Base-by-base conservation (phyloP, 306 rosid species). In the Casuarina cunninghamiana region DNA sequence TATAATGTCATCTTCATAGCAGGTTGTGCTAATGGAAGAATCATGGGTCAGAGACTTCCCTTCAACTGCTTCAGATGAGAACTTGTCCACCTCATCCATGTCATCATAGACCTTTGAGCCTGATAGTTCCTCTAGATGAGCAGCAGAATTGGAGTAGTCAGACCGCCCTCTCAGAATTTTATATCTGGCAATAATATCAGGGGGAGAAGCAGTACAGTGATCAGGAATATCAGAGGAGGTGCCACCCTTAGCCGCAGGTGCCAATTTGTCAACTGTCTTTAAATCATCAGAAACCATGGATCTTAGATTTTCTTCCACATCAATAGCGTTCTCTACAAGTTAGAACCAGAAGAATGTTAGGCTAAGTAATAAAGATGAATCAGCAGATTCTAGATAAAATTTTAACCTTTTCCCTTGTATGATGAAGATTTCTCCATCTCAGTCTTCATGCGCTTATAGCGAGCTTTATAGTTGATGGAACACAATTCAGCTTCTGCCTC, bases 401-500 rank as follows among this genome's bases (percentile, higher is more conserved):
- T 76, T 71, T 72, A 75, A 95, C 98, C 96, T 88, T 73, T 83
- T 49, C 80, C 87, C 65, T 76, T 80, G 72, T 50, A 76, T 19
- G 78, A 81, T 69, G 69, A 74, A 42, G 60, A 42, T 74, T 81
- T 86, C 76, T 91, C 94, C 90, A 91, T 91, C 87, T 93, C 96
- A 69, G 55, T 81, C 86, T 89, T 96, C 81, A 90, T 74, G 66
- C 88, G 86, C 83, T 84, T 80, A 80, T 82, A 93, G 39, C 97
- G 99, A 80, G 89, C 93, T 83, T 68, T 96, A 83, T 81, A 91
- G 69, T 76, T 80, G 77, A 81, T 43, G 41, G 97, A 87, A 83
- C 97, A 96, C 17, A 96, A 79, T 72, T 84, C 89, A 85, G 99
- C 99, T 85, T 96, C 99, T 73, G 99, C 97, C 82, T 96, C 98